Evolutionary conservation across 2,329 filamentous ascomycete species (phyloP).

Genomic region (Aspergillus versicolor): DNA sequence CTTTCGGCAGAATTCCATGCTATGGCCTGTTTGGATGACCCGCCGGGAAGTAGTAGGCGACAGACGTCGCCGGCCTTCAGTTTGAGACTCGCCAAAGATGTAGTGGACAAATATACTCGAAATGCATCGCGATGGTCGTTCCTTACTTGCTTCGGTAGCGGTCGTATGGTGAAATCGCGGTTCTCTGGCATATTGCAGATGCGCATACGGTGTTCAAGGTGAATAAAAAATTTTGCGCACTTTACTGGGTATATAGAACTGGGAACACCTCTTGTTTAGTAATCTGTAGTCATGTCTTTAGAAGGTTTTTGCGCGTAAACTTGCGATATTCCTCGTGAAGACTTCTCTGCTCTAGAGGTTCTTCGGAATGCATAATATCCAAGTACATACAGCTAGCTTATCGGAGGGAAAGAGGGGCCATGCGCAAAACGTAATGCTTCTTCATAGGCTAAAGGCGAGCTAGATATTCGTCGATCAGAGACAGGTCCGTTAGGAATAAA

Average conservation of each 20-base stretch:
- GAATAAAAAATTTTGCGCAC: background rate
- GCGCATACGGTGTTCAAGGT: background rate
- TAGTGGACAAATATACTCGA: slow-evolving; percentile 57
- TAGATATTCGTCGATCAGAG: too few species aligned
- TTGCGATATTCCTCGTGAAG: too few species aligned
- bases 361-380: too few species aligned
- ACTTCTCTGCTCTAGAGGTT: too few species aligned
- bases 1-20: slow-evolving; percentile 63
- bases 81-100: slow-evolving; percentile 55
- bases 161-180: slow-evolving; percentile 54
- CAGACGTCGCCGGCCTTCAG: slow-evolving; percentile 61
- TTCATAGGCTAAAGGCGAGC: too few species aligned
- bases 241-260: background rate
- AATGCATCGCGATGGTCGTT: slow-evolving; percentile 57
- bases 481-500: too few species aligned
- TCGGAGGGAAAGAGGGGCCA: too few species aligned
- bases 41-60: slow-evolving; percentile 36
- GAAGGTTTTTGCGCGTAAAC: background rate
- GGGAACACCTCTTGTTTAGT: background rate
- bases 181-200: slow-evolving; percentile 34
- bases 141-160: slow-evolving; percentile 49
- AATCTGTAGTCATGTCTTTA: slow-evolving; percentile 1
- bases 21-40: slow-evolving; percentile 55
- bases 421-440: too few species aligned
- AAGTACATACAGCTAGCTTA: too few species aligned